These are phyloP conservation scores for Myxozyma neotropica DNA, from an alignment of 805 yeast genomes.

Conservation along the genomic window DNA sequence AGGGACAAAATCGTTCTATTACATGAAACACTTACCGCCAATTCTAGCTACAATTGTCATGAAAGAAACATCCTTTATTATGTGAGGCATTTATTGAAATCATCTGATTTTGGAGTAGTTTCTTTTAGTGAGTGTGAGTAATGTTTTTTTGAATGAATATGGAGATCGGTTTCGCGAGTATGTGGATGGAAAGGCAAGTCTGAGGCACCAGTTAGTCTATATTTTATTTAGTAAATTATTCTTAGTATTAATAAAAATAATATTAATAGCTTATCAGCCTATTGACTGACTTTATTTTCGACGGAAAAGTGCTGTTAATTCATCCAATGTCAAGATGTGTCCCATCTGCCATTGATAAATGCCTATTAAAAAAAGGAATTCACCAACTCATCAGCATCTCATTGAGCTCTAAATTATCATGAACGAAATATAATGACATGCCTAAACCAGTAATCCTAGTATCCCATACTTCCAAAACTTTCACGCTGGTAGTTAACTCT, in stretches of 20 bases:
- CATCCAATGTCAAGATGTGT: too few relatives aligned
- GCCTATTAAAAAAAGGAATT: too few relatives aligned
- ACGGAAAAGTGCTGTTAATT: too few relatives aligned
- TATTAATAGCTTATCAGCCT: too few relatives aligned
- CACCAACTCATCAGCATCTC: neutral
- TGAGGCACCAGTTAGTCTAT: conserved; percentile 16
- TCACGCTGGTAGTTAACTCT: too few relatives aligned
- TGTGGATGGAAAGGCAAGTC: conserved; percentile 35
- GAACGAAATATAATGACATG: neutral
- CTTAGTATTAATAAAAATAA: too few relatives aligned
- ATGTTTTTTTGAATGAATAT: neutral
- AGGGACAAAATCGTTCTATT: neutral
- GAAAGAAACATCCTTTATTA: neutral
- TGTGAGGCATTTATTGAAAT: neutral
- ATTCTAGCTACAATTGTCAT: neutral
- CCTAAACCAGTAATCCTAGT: neutral
- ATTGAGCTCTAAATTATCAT: neutral
- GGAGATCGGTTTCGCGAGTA: neutral
- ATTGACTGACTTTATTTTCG: too few relatives aligned
- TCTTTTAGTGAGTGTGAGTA: neutral
- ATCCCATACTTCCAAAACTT: neutral
- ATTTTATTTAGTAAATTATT: neutral
- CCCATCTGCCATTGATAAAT: too few relatives aligned
- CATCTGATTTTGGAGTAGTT: conserved; percentile 1
- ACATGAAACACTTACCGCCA: neutral